These are phyloP conservation scores for Phlegmacium glaucopus DNA, from an alignment of 768 basidiomycete species.

Conservation along the genomic window DNA sequence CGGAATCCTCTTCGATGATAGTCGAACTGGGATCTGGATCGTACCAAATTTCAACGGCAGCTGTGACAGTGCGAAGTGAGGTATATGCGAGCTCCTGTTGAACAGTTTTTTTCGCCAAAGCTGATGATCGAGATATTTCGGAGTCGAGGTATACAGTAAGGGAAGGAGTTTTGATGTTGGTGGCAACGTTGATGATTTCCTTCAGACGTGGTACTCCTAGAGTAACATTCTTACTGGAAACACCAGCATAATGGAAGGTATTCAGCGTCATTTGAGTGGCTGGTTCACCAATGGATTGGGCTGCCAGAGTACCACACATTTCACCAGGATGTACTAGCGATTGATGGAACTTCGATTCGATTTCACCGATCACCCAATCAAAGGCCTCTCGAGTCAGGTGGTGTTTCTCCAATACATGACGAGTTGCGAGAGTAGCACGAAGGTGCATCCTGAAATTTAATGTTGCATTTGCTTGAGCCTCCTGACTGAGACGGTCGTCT, in stretches of 20 bases:
- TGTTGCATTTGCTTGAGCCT: slow-evolving; percentile 87
- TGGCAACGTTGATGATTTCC: slow-evolving; percentile 99
- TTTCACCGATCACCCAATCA: slow-evolving; percentile 96
- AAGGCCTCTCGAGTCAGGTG: slow-evolving; percentile 92
- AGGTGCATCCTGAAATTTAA: slow-evolving; percentile 93
- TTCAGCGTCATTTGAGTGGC: slow-evolving; percentile 99
- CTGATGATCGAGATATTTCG: slow-evolving; percentile 55
- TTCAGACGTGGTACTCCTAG: slow-evolving; percentile 99
- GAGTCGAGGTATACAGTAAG: slow-evolving; percentile 87
- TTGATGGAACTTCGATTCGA: slow-evolving; percentile 94
- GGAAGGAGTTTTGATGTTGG: slow-evolving; percentile 97
- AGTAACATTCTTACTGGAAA: slow-evolving; percentile 99
- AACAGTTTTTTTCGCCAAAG: slow-evolving; percentile 72
- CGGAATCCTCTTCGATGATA: slow-evolving; percentile 92
- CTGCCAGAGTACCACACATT: slow-evolving; percentile 98
- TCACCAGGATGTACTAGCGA: slow-evolving; percentile 92
- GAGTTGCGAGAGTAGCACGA: slow-evolving; percentile 82
- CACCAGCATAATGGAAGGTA: slow-evolving; percentile 99
- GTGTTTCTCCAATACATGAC: slow-evolving; percentile 83
- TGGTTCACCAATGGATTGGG: slow-evolving; percentile 98
- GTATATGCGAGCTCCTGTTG: slow-evolving; percentile 94
- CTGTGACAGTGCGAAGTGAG: slow-evolving; percentile 89
- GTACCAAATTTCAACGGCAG: slow-evolving; percentile 96
- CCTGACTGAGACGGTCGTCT: slow-evolving; percentile 65
- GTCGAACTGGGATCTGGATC: slow-evolving; percentile 91